Evolutionary conservation across 768 basidiomycete genomes (phyloP).

Genomic region (Lactifluus echinatus): DNA sequence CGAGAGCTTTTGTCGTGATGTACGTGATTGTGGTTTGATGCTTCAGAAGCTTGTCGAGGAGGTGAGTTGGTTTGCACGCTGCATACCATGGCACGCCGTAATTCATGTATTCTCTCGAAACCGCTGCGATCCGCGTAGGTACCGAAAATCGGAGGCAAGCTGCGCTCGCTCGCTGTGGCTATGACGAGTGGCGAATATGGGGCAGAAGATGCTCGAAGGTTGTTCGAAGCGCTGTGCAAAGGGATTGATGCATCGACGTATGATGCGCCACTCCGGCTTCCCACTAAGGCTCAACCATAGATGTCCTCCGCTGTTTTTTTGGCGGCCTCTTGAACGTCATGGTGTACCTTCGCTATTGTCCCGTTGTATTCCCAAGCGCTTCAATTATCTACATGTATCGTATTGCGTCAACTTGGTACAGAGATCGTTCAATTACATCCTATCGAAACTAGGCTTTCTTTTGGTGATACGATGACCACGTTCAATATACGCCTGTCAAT

Average conservation of each 20-base stretch:
- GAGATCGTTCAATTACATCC: too few relatives aligned
- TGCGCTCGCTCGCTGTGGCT: constrained; percentile 38
- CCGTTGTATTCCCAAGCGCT: too few relatives aligned
- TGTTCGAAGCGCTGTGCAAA: constrained; percentile 42
- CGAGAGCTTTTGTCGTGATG: constrained; percentile 6
- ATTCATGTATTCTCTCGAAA: not conserved
- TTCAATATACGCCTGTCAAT: too few relatives aligned
- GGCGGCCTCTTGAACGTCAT: too few relatives aligned
- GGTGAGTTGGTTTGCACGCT: too few relatives aligned
- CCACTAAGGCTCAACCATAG: not conserved
- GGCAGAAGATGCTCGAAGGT: constrained; percentile 41
- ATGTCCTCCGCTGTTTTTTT: not conserved
- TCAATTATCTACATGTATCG: too few relatives aligned
- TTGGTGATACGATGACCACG: too few relatives aligned
- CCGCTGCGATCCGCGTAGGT: constrained; percentile 25
- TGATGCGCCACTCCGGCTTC: constrained; percentile 22
- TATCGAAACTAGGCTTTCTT: too few relatives aligned
- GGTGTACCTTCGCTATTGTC: too few relatives aligned
- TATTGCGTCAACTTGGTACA: too few relatives aligned
- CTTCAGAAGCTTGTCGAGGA: not conserved
- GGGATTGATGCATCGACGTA: constrained; percentile 36
- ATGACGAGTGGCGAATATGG: constrained; percentile 40
- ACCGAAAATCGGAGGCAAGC: constrained; percentile 33
- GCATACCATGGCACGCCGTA: too few relatives aligned
- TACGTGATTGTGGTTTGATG: constrained; percentile 14